A percentile compares a stretch with the other conserved stretches of the same genome.
Evolutionary conservation across 768 basidiomycete genomes (phyloP).

Genomic region (Tricholoma bakamatsutake): DNA sequence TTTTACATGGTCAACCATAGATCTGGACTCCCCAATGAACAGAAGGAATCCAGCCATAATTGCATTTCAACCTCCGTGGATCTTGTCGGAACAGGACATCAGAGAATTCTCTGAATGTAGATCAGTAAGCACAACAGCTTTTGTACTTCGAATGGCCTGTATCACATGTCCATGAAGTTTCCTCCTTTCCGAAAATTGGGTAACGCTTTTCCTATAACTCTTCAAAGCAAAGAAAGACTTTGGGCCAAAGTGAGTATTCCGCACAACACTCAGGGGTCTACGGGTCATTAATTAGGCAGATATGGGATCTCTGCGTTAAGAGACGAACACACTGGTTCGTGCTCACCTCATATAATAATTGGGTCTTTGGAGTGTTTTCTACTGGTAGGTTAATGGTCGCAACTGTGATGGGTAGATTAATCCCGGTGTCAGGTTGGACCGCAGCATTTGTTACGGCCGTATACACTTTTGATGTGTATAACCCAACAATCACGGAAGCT

Average conservation of each 20-base stretch:
- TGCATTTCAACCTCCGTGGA: constrained; percentile 58
- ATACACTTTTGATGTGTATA: constrained; percentile 31
- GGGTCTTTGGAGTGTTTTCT: constrained; percentile 61
- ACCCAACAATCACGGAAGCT: constrained; percentile 46
- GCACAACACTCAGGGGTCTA: neutral
- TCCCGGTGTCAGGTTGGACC: constrained; percentile 39
- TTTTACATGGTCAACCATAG: constrained; percentile 35
- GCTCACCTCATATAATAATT: constrained; percentile 53
- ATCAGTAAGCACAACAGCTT: constrained; percentile 25
- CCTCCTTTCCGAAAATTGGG: constrained; percentile 31
- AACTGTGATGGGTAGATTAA: neutral
- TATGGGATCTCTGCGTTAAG: constrained; percentile 53
- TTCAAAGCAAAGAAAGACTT: constrained; percentile 43
- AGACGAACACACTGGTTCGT: constrained; percentile 49
- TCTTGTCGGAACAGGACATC: constrained; percentile 48
- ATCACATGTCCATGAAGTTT: constrained; percentile 24
- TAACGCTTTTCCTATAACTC: constrained; percentile 25
- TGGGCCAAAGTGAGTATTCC: constrained; percentile 48
- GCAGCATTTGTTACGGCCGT: constrained; percentile 45
- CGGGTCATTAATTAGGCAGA: constrained; percentile 21
- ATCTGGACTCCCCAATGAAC: neutral
- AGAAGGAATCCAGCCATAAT: constrained; percentile 33
- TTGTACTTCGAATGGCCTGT: constrained; percentile 10
- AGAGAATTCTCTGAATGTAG: constrained; percentile 43
- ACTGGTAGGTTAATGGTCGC: constrained; percentile 28